Evolutionary conservation across 768 basidiomycete species (phyloP).

Genomic region (Mycena belliarum): DNA sequence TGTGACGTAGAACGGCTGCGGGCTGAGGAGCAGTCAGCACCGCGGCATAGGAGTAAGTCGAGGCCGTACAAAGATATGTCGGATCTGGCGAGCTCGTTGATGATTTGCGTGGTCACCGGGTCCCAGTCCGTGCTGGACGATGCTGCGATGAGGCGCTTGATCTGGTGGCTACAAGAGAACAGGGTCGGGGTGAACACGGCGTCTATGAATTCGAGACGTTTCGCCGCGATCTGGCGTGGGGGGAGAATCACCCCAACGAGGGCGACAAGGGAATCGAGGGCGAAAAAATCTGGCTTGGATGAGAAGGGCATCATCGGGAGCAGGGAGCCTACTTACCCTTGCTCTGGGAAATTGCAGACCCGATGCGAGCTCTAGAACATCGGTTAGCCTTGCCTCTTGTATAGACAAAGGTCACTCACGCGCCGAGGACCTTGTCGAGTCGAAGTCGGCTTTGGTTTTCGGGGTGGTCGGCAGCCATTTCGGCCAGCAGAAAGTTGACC

Average conservation of each 20-base stretch:
- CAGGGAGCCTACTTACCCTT: background rate
- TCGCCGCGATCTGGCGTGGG: background rate
- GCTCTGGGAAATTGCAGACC: conserved; percentile 4
- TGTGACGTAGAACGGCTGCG: conserved; percentile 19
- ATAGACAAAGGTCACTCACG: background rate
- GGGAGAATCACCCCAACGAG: conserved; percentile 13
- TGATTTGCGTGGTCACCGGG: conserved; percentile 6
- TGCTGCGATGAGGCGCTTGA: conserved; percentile 10
- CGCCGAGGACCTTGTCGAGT: conserved; percentile 10
- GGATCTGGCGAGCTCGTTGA: conserved; percentile 12
- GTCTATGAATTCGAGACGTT: conserved; percentile 15
- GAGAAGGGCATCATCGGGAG: background rate
- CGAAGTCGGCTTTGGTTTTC: conserved; percentile 18
- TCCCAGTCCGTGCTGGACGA: conserved; percentile 8
- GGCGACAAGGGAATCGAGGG: conserved; percentile 11
- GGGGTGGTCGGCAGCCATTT: background rate
- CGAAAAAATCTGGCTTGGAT: conserved; percentile 6
- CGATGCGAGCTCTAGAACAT: conserved; percentile 1
- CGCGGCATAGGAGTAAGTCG: background rate
- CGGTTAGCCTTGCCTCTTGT: background rate
- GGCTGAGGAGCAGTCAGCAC: conserved; percentile 7
- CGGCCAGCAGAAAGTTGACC: conserved; percentile 13
- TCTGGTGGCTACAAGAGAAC: conserved; percentile 12
- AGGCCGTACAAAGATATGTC: conserved; percentile 17
- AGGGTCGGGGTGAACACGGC: conserved; percentile 7